phyloP scores from a whole-genome alignment of 1,284 basidiomycete species.

The Amylostereum areolatum region DNA sequence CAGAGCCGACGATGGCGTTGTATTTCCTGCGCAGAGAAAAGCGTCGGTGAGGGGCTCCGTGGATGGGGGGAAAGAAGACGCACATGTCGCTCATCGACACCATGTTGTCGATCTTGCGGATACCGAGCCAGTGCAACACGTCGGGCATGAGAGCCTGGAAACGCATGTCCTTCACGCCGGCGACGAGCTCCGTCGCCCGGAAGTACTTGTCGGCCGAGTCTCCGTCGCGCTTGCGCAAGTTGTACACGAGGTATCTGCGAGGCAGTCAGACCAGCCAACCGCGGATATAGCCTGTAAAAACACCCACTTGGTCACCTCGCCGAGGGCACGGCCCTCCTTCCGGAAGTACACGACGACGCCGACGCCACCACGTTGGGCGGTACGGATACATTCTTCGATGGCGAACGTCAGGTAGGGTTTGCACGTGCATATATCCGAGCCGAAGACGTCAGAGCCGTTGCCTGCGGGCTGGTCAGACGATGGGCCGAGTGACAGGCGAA shows the following conservation, averaged over 20 bases:
- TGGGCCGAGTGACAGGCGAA: slow-evolving; percentile 4
- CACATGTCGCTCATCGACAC: slow-evolving; percentile 91
- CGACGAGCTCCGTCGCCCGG: slow-evolving; percentile 88
- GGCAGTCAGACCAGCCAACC: not conserved
- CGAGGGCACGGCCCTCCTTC: slow-evolving; percentile 89
- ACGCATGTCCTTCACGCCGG: slow-evolving; percentile 93
- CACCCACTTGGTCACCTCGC: slow-evolving; percentile 83
- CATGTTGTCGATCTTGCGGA: slow-evolving; percentile 85
- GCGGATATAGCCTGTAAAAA: slow-evolving; percentile 1
- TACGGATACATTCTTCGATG: slow-evolving; percentile 88
- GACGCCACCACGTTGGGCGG: slow-evolving; percentile 84
- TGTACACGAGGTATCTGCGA: slow-evolving; percentile 81
- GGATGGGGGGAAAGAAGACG: slow-evolving; percentile 15
- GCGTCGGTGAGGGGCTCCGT: slow-evolving; percentile 2
- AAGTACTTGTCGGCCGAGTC: slow-evolving; percentile 94
- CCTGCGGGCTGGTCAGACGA: slow-evolving; percentile 29
- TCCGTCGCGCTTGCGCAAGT: slow-evolving; percentile 90
- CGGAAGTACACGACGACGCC: slow-evolving; percentile 94
- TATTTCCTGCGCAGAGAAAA: slow-evolving; percentile 67
- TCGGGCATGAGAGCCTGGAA: slow-evolving; percentile 98
- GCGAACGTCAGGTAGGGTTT: slow-evolving; percentile 92
- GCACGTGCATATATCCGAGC: slow-evolving; percentile 93
- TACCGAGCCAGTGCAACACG: slow-evolving; percentile 90
- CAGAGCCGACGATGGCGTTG: slow-evolving; percentile 84
- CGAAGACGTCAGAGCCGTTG: slow-evolving; percentile 84